Base-by-base conservation (phyloP, 2,329 filamentous ascomycete genomes). In the Triangularia verruculosa region DNA sequence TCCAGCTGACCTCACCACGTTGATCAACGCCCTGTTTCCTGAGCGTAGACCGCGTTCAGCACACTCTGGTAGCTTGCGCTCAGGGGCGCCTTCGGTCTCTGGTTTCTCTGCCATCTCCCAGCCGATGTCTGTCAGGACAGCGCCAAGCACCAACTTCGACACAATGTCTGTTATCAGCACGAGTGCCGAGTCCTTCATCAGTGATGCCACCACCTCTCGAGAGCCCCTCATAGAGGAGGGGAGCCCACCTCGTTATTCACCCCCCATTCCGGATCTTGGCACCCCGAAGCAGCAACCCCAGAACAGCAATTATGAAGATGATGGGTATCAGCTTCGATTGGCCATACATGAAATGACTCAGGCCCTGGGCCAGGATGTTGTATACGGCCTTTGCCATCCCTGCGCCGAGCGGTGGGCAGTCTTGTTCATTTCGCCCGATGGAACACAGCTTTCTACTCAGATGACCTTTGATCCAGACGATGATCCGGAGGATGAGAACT, bases 401-500 rank as follows among this genome's bases (percentile, higher is more conserved):
- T 94, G 91, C 66, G 88, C 89, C 1, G 92, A 96, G 76, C 83
- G 89, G 62, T 96, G 92, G 92, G 85, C 90, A 4, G 88, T 95
- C 6, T 79, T 96, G 8, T 94, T 93, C 71, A 86, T 96, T 62
- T 90, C 90, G 0, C 78, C 86, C 0, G 87, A 93, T 74, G 91
- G 91, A 30, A 87, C 86, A 71, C 82, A 82, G 59, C 78, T 96
- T 47, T 89, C 87, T 7, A 84, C 87, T 2, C 83, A 88, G 54
- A 91, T 92, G 88, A 87, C 82, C 39, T 92, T 90, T 74, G 91
- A 87, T 65, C 83, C 83, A 1, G 86, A 89, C 65, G 84, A 88
- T 54, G 85, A 90, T 39, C 76, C 80, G 1, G 88, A 89, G 28
- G 82, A 86, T 32, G 87, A 91, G 15, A 82, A 82, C 54, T 88